phyloP scores from a whole-genome alignment of 148 eudicot species.

The Diospyros kaki region DNA sequence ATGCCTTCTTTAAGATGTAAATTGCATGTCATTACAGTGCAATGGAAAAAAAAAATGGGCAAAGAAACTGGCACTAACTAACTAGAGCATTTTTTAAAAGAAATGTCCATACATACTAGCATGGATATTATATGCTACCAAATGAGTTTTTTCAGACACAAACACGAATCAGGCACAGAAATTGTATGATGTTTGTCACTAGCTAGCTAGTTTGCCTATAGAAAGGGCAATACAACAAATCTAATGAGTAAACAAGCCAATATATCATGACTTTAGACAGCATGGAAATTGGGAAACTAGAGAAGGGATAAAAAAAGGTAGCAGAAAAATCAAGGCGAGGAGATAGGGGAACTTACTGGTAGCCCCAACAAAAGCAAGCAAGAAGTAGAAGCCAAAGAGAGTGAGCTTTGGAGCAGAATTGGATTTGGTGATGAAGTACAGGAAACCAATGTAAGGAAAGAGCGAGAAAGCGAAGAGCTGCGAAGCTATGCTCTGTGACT shows the following conservation, averaged over 20 bases:
- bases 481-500: conserved; percentile 83
- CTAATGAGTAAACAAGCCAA: not conserved
- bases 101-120: too few relatives aligned
- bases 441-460: conserved; percentile 89
- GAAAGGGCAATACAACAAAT: not conserved
- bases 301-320: not conserved
- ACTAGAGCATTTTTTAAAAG: too few relatives aligned
- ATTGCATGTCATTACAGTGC: too few relatives aligned
- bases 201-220: not conserved
- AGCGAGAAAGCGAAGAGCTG: conserved; percentile 92
- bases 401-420: conserved; percentile 89
- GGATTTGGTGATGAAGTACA: conserved; percentile 84
- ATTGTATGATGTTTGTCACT: not conserved
- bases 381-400: conserved; percentile 94
- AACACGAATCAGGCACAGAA: not conserved
- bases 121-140: too few relatives aligned
- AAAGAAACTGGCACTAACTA: too few relatives aligned
- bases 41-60: too few relatives aligned
- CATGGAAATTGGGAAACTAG: not conserved
- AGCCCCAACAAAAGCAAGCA: conserved; percentile 98
- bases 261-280: too few relatives aligned
- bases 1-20: too few relatives aligned
- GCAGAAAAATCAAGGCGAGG: not conserved
- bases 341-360: conserved; percentile 58
- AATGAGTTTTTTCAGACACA: too few relatives aligned